Evolutionary conservation across 2,329 filamentous ascomycete genomes (phyloP).

Genomic region (Sarocladium brachiariae): DNA sequence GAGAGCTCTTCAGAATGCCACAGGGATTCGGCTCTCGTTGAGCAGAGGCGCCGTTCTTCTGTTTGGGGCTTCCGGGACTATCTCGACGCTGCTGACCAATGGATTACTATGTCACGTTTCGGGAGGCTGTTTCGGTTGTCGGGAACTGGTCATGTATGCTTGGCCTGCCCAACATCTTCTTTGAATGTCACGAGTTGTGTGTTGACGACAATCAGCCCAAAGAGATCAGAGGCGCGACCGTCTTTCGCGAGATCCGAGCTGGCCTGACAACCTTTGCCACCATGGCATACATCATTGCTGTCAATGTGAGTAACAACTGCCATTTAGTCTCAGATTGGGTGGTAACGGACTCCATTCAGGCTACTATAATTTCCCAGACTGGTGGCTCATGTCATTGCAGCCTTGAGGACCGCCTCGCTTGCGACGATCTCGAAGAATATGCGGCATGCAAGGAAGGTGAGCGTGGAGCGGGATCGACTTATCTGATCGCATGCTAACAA

Average conservation of each 20-base stretch:
- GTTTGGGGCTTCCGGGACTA: constrained; percentile 28
- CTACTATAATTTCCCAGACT: constrained; percentile 64
- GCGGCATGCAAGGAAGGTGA: constrained; percentile 40
- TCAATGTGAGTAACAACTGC: constrained; percentile 42
- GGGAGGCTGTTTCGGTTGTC: constrained; percentile 60
- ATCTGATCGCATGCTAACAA: not conserved
- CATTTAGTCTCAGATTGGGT: no score
- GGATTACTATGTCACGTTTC: constrained; percentile 36
- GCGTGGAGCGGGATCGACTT: constrained; percentile 13
- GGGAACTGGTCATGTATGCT: constrained; percentile 59
- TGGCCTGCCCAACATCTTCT: no score
- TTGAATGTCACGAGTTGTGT: no score
- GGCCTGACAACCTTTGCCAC: constrained; percentile 74
- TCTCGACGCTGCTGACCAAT: constrained; percentile 28
- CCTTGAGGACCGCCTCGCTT: constrained; percentile 33
- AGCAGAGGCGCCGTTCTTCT: constrained; percentile 16
- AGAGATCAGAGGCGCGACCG: constrained; percentile 61
- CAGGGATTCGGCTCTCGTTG: constrained; percentile 7
- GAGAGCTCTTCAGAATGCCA: constrained; percentile 4
- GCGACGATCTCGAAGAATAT: constrained; percentile 39
- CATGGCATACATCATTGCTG: constrained; percentile 81
- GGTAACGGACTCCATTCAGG: constrained; percentile 33
- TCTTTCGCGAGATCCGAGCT: constrained; percentile 72
- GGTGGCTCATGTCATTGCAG: constrained; percentile 71
- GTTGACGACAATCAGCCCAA: no score